Base-by-base conservation (phyloP, 495 filamentous ascomycete species). In the Penicillium desertorum region DNA sequence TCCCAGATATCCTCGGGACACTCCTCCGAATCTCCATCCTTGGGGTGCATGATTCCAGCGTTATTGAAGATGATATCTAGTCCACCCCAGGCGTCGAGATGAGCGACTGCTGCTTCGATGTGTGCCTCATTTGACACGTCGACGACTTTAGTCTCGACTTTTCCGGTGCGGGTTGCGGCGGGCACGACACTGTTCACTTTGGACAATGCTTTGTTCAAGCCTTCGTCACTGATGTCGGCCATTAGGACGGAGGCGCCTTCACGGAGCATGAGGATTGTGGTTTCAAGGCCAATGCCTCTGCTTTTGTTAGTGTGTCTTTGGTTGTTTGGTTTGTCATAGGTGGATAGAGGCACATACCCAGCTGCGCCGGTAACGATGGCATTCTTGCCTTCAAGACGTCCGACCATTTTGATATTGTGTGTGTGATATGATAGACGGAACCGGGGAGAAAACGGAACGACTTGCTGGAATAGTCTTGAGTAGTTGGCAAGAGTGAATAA, bases 1-100 rank as follows among this genome's bases (percentile, higher is more conserved):
- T 98, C 91, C 94, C 94, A 98, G 76, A 98, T 91, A 52, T 82
- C 83, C 75, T 97, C 91, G 12, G 89, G 85, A 2, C 91, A 96
- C 54, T 85, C 79, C 56, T 94, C 74, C 19, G 93, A 90, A 72
- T 96, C 92, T 57, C 83, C 88, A 69, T 98, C 94, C 53, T 88
- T 79, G 30, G 81, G 82, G 71, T 97, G 92, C 94, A 98, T 98
- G 69, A 98, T 98, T n/a, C 94, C 94, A 1, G 94, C 94, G 69
- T 98, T 98, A 82, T 98, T 98, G 84, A 96, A 98, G 61, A 98
- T 89, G 62, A 97, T 79, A 71, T 98, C 94, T 0, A 90, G 76
- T n/a, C 94, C 94, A 62, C 92, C 93, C 91, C 90, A 96, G 45
- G 75, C 56, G 65, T 97, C 92, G 43, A 91, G 70, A 2, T 77